A percentile compares a stretch with the other conserved stretches of the same genome.
These are phyloP conservation scores for Phylloporus arenicola DNA, from an alignment of 768 basidiomycete species.

Conservation along the genomic window DNA sequence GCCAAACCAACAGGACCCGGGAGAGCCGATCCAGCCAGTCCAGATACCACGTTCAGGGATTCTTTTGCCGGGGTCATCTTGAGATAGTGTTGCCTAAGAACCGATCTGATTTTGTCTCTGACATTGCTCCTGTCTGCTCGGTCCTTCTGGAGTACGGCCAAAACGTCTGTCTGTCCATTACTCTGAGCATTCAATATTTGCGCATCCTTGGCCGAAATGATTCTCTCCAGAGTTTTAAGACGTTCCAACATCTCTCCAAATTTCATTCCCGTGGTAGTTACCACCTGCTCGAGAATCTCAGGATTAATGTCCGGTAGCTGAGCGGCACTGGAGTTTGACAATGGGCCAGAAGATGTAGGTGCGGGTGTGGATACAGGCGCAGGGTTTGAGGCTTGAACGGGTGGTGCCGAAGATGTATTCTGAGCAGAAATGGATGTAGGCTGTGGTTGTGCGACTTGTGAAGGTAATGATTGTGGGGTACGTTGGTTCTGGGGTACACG, in stretches of 20 bases:
- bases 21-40: neutral
- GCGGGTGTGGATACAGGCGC: constrained; percentile 5
- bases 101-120: constrained; percentile 9
- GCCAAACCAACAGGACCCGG: constrained; percentile 4
- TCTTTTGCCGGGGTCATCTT: constrained; percentile 11
- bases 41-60: constrained; percentile 2
- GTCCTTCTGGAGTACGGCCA: constrained; percentile 12
- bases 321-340: constrained; percentile 7
- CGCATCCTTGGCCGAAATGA: constrained; percentile 11
- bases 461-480: constrained; percentile 13
- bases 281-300: constrained; percentile 15
- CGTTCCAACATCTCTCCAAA: constrained; percentile 23
- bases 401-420: constrained; percentile 7
- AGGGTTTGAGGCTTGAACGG: constrained; percentile 3
- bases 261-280: constrained; percentile 7
- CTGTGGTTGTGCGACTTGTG: constrained; percentile 18
- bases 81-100: constrained; percentile 15
- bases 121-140: neutral
- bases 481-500: constrained; percentile 19
- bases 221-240: constrained; percentile 14
- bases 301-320: neutral
- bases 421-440: constrained; percentile 3
- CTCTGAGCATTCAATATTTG: constrained; percentile 12
- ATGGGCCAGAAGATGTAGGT: constrained; percentile 8
- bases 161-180: constrained; percentile 14